These are phyloP conservation scores for Leucocoprinus leucothites DNA, from an alignment of 768 basidiomycete genomes.

Conservation along the genomic window DNA sequence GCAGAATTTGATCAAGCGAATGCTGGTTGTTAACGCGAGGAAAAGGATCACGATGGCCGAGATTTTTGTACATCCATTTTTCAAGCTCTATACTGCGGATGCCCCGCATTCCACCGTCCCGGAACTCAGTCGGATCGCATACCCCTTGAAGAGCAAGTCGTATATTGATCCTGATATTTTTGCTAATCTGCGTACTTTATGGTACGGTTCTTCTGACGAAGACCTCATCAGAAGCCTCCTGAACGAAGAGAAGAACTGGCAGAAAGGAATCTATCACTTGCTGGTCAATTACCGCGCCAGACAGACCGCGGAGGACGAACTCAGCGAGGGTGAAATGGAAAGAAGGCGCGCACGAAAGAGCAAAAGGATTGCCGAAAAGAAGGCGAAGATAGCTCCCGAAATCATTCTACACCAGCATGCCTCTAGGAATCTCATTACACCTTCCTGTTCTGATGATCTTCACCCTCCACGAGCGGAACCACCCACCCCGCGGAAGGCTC, in stretches of 20 bases:
- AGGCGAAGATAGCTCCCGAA: slow-evolving; percentile 1
- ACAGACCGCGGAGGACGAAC: slow-evolving; percentile 63
- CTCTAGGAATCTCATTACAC: slow-evolving; percentile 59
- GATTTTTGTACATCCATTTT: slow-evolving; percentile 81
- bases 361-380: slow-evolving; percentile 15
- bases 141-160: slow-evolving; percentile 56
- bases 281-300: slow-evolving; percentile 82
- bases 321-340: slow-evolving; percentile 32
- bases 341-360: slow-evolving; percentile 32
- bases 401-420: slow-evolving; percentile 31
- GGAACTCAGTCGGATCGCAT: slow-evolving; percentile 62
- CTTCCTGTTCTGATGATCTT: slow-evolving; percentile 42
- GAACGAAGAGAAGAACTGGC: slow-evolving; percentile 76
- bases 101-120: slow-evolving; percentile 43
- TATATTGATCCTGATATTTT: slow-evolving; percentile 90
- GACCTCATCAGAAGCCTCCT: slow-evolving; percentile 69
- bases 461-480: slow-evolving; percentile 15
- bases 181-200: slow-evolving; percentile 87
- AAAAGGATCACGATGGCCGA: slow-evolving; percentile 81
- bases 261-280: slow-evolving; percentile 93
- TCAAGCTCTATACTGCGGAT: slow-evolving; percentile 51
- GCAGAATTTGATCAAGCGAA: slow-evolving; percentile 71
- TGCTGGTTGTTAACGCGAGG: slow-evolving; percentile 75
- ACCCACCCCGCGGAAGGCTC: slow-evolving; percentile 7
- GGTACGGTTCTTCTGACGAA: slow-evolving; percentile 76